A percentile compares a stretch with the other conserved stretches of the same genome.
Conservation (phyloP, 2,329 filamentous ascomycete species). For the Aureobasidium subglaciale region DNA sequence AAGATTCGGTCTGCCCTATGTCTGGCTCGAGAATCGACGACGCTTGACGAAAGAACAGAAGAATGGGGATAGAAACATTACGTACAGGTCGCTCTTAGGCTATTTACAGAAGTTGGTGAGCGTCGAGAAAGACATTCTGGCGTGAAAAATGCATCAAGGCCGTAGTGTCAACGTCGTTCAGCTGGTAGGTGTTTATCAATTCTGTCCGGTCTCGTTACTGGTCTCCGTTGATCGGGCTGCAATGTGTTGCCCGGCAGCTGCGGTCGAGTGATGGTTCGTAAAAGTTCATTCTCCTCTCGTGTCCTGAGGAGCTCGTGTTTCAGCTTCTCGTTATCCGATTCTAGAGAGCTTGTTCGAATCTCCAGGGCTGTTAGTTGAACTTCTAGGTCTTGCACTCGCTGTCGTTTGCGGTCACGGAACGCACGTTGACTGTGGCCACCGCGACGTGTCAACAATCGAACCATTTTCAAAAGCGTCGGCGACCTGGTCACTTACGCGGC, state of each 20-base stretch:
- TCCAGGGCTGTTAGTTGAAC: conserved; percentile 73
- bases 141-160: neutral
- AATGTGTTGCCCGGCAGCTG: neutral
- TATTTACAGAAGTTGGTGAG: neutral
- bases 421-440: conserved; percentile 68
- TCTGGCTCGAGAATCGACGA: neutral
- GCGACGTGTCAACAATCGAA: conserved; percentile 10
- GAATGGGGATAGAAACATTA: conserved; percentile 1
- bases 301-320: conserved; percentile 77
- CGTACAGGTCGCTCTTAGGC: neutral
- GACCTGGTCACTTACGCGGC: conserved; percentile 54
- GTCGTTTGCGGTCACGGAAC: conserved; percentile 92
- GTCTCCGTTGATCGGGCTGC: neutral
- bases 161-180: neutral
- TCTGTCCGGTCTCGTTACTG: neutral
- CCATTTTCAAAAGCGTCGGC: neutral
- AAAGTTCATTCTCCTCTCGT: conserved; percentile 85
- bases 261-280: conserved; percentile 31
- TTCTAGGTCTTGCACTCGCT: conserved; percentile 88
- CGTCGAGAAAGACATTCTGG: neutral
- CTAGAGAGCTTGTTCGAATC: conserved; percentile 62
- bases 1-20: neutral
- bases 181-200: neutral
- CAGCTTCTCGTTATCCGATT: conserved; percentile 78
- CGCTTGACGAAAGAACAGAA: neutral